phyloP scores from a whole-genome alignment of 139 green algal genomes.

The Pleodorina starrii region DNA sequence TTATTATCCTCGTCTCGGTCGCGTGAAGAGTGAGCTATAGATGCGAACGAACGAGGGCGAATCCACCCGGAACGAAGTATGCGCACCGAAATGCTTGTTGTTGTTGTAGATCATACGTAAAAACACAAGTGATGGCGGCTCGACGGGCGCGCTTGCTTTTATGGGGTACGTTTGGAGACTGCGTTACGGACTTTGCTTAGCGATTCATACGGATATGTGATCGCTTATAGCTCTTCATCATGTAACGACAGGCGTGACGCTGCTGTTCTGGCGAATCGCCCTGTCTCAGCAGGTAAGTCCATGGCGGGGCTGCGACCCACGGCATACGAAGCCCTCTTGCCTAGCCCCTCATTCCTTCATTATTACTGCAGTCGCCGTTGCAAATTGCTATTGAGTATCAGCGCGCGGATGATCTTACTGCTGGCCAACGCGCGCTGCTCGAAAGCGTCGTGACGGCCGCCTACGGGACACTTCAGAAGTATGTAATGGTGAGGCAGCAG shows the following conservation, averaged over 20 bases:
- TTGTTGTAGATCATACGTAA: too few relatives aligned
- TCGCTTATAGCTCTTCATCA: too few relatives aligned
- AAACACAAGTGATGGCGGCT: too few relatives aligned
- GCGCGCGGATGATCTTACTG: neutral
- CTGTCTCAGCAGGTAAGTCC: constrained; percentile 1
- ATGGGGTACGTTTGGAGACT: too few relatives aligned
- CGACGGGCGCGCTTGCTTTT: too few relatives aligned
- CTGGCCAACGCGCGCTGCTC: neutral
- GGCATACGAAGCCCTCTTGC: neutral
- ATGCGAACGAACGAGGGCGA: too few relatives aligned
- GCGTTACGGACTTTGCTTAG: too few relatives aligned
- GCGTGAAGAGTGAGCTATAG: too few relatives aligned
- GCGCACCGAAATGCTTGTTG: too few relatives aligned
- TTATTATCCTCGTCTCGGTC: too few relatives aligned
- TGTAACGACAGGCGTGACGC: neutral
- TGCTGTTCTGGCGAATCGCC: neutral
- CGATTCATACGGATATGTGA: too few relatives aligned
- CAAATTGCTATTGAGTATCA: constrained; percentile 15
- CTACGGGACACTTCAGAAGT: neutral
- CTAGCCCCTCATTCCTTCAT: neutral
- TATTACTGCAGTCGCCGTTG: neutral
- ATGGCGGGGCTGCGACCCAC: neutral
- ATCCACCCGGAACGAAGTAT: too few relatives aligned
- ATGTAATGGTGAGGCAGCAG: neutral
- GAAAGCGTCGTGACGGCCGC: neutral